Evolutionary conservation across 1,139 yeast species (phyloP), one percentile per base, ranked within the genome.

Genomic region (Geotrichum candidum): DNA sequence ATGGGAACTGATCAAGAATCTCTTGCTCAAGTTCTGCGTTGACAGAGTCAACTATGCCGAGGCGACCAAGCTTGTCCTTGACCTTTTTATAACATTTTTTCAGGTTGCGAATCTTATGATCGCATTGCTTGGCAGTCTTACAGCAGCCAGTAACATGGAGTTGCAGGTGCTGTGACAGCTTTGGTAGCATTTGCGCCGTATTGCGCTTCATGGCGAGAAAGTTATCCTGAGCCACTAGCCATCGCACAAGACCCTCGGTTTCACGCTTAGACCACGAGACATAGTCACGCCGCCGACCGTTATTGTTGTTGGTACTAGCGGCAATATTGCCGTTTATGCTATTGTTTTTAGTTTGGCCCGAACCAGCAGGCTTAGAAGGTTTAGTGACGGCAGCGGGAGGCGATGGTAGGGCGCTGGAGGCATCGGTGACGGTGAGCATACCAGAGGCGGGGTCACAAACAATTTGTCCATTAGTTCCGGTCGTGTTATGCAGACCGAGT

Each of bases 231-330:
- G 41, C 31, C 25, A 29, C 54, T 15, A 60, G 59, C 62, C 62
- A 60, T 35, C 53, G 57, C 38, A 60, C 62, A 6, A 60, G 55
- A 31, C 55, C 62, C 15, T 56, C 62, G 2, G 62, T 60, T 50
- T 60, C 62, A 11, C 62, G 58, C 38, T 53, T 53, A 13, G 62
- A 60, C 62, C 62, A 60, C 2, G 62, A 57, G 27, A 60, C 62
- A 29, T 60, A 60, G 41, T 60, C 59, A 3, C 62, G 53, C 15
- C 62, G 62, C 13, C 53, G 35, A 11, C 48, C 53, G 10, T 41
- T 41, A 23, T 15, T 41, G 13, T 41, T 41, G 18, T 15, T 41
- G 48, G 22, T n/a, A 9, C 18, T 41, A 2, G 10, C n/a, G 9
- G 22, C n/a, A 10, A 3, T 25, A 25, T 25, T 25, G 3, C 22